Evolutionary conservation across 2,329 filamentous ascomycete genomes (phyloP), one percentile per base, ranked within the genome.

Genomic region (Aspergillus versicolor): DNA sequence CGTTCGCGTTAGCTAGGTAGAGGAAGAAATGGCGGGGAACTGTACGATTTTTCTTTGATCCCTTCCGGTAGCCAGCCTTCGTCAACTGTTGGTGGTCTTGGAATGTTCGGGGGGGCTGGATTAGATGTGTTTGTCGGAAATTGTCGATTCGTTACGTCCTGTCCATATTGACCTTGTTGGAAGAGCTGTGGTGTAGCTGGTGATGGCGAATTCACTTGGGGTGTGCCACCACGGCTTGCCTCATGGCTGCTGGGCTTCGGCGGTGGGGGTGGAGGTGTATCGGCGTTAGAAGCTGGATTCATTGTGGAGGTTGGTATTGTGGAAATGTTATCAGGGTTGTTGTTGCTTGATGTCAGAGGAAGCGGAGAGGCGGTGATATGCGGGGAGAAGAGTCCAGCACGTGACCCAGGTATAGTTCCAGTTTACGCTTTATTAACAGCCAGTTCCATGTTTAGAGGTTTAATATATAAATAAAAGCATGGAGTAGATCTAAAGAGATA

Each of bases 1-100:
- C 6, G 5, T 2, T 44, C 15, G 17, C 37, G 5, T 43, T 37
- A 21, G 22, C 7, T 43, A 27, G 19, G 8, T 22, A 52, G 52
- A 62, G 69, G 58, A 68, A 22, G 62, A 34, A 22, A 45, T 37
- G 59, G 42, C 46, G 22, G 15, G 43, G 19, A 24, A n/a, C 15
- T 84, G 63, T 79, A 95, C 91, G 90, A 87, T 78, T 94, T 95
- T 68, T 94, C 89, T 68, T 89, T 84, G 2, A 97, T 77, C 12
- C 86, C 77, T 59, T 84, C 83, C 1, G 92, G 92, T 3, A 96
- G 80, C 92, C 92, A 96, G 34, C 70, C 67, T 61, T 87, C 83
- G 52, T 89, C 85, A 19, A 87, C 42, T 62, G 65, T 61, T 13
- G 75, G 73, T 5, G 71, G 71, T 17, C 68, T 63, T 1, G 68